Percentiles rank a stretch among this genome's conserved stretches.
These are phyloP conservation scores for Neurospora pannonica DNA, from an alignment of 495 filamentous ascomycete species.

Conservation along the genomic window DNA sequence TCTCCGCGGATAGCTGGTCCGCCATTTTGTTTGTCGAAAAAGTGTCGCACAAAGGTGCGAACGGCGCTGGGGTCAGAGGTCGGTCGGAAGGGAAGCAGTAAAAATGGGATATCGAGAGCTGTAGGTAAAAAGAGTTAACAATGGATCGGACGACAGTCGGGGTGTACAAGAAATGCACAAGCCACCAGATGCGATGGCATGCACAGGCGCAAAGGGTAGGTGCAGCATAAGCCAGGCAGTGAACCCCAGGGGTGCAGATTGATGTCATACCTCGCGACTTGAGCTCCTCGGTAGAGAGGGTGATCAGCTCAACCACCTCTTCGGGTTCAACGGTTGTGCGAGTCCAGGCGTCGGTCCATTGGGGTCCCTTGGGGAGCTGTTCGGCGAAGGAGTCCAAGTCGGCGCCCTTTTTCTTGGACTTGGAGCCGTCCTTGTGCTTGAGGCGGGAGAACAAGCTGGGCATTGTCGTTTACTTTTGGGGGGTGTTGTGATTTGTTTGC, in stretches of 20 bases:
- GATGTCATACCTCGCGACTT: conserved; percentile 73
- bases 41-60: conserved; percentile 86
- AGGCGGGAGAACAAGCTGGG: conserved; percentile 65
- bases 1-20: conserved; percentile 50
- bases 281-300: conserved; percentile 78
- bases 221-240: conserved; percentile 6
- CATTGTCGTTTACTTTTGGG: conserved; percentile 29
- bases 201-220: conserved; percentile 2
- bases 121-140: conserved; percentile 25
- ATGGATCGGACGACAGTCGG: conserved; percentile 7
- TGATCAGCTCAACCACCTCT: conserved; percentile 80
- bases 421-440: conserved; percentile 56
- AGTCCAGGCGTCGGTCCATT: conserved; percentile 84
- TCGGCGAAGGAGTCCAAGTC: conserved; percentile 32
- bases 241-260: conserved; percentile 12
- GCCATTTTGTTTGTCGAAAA: conserved; percentile 61
- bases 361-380: conserved; percentile 52
- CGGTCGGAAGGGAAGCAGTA: conserved; percentile 92
- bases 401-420: conserved; percentile 50
- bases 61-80: conserved; percentile 85
- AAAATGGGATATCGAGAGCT: conserved; percentile 85
- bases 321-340: conserved; percentile 79
- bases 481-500: conserved; percentile 4
- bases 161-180: neutral
- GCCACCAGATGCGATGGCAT: neutral